phyloP scores from a whole-genome alignment of 2,329 filamentous ascomycete genomes.

The Thyridium curvatum region DNA sequence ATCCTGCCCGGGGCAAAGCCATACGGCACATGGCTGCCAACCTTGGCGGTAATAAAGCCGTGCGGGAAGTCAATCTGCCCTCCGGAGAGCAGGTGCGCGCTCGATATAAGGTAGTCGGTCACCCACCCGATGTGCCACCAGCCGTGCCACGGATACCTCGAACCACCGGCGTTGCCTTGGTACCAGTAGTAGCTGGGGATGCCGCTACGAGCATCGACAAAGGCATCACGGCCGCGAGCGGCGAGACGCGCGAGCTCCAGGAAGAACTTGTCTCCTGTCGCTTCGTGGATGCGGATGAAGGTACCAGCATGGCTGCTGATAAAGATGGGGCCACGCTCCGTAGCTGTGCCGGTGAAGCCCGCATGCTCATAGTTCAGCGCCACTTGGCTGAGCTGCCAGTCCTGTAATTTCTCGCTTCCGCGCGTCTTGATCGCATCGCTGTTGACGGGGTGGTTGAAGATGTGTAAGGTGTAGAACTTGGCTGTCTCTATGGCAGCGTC shows the following conservation, averaged over 20 bases:
- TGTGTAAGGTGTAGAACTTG: slow-evolving; percentile 8
- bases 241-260: slow-evolving; percentile 5
- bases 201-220: slow-evolving; percentile 5
- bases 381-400: slow-evolving; percentile 8
- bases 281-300: slow-evolving; percentile 7
- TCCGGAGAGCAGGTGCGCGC: slow-evolving; percentile 4
- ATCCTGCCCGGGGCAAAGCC: slow-evolving; percentile 4
- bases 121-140: slow-evolving; percentile 11
- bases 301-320: slow-evolving; percentile 7
- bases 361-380: slow-evolving; percentile 8
- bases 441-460: slow-evolving; percentile 8
- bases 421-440: slow-evolving; percentile 1
- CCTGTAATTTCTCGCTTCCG: slow-evolving; percentile 1
- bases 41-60: slow-evolving; percentile 8
- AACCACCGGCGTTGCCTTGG: slow-evolving; percentile 7
- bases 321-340: slow-evolving; percentile 5
- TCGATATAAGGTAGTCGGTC: slow-evolving; percentile 7
- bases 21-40: slow-evolving; percentile 8
- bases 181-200: slow-evolving; percentile 9
- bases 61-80: slow-evolving; percentile 5
- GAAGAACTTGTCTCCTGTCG: slow-evolving; percentile 5
- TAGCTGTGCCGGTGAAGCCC: slow-evolving; percentile 5
- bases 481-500: slow-evolving; percentile 4
- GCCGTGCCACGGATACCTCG: slow-evolving; percentile 8
- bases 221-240: slow-evolving; percentile 7